These are phyloP conservation scores for Aureobasidium uvarum DNA, from an alignment of 2,329 filamentous ascomycete genomes.

Conservation along the genomic window DNA sequence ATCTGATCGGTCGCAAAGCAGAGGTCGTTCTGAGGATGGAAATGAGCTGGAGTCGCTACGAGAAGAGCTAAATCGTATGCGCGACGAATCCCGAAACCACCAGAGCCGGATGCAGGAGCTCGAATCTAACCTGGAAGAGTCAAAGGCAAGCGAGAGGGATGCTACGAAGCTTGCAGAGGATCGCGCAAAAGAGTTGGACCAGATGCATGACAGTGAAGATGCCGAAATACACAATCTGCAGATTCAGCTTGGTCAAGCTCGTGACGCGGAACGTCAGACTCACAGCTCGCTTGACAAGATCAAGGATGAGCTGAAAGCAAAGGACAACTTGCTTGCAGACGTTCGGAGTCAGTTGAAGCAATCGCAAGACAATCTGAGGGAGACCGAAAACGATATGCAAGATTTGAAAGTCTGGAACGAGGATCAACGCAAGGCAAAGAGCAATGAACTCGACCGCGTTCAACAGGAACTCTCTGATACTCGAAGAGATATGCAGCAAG, in stretches of 20 bases:
- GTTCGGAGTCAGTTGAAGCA: slow-evolving; percentile 12
- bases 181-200: slow-evolving; percentile 26
- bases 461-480: slow-evolving; percentile 13
- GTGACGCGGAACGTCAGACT: slow-evolving; percentile 18
- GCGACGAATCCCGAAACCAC: not conserved
- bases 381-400: slow-evolving; percentile 18
- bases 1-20: slow-evolving; percentile 25
- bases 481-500: not conserved
- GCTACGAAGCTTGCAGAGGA: slow-evolving; percentile 4
- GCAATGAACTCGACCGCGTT: slow-evolving; percentile 16
- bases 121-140: slow-evolving; percentile 17
- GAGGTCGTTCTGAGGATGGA: slow-evolving; percentile 27
- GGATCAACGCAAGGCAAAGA: slow-evolving; percentile 1
- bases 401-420: slow-evolving; percentile 11
- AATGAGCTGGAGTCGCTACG: slow-evolving; percentile 33
- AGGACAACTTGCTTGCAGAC: not conserved
- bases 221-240: slow-evolving; percentile 29
- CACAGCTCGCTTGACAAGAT: slow-evolving; percentile 14
- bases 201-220: slow-evolving; percentile 30
- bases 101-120: slow-evolving; percentile 26
- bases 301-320: slow-evolving; percentile 18
- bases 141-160: not conserved
- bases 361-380: slow-evolving; percentile 5
- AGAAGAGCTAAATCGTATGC: slow-evolving; percentile 28
- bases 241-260: slow-evolving; percentile 19